These are phyloP conservation scores for Saccharum spontaneum DNA, from an alignment of 176 grass and related monocot genomes.

Conservation along the genomic window DNA sequence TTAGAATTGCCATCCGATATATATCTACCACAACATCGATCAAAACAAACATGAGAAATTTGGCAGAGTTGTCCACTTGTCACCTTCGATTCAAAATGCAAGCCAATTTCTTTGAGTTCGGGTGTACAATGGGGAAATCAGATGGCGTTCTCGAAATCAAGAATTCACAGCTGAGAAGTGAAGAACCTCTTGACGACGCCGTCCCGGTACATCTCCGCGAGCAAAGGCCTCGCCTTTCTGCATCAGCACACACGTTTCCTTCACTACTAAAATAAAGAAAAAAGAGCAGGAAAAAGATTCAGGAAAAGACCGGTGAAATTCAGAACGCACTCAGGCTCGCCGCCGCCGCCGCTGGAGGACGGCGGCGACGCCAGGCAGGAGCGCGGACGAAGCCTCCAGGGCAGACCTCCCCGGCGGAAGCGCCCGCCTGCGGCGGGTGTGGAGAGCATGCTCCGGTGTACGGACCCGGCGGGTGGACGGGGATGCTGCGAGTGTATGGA, in stretches of 20 bases:
- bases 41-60: not conserved
- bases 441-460: conserved; percentile 40
- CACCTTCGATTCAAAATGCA: not conserved
- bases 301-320: not conserved
- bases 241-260: not conserved
- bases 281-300: not conserved
- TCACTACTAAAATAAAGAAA: not conserved
- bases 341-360: not conserved
- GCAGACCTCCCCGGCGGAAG: not conserved
- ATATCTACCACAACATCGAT: conserved; percentile 50
- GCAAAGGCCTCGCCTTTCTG: conserved; percentile 52
- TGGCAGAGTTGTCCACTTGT: not conserved
- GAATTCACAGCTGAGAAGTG: not conserved
- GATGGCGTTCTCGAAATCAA: not conserved
- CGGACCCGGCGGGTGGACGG: not conserved
- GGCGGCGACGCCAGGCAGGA: conserved; percentile 9
- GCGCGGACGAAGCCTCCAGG: not conserved
- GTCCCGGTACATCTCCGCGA: conserved; percentile 73
- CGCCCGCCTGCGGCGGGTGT: conserved; percentile 12
- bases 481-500: not conserved
- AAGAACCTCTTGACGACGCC: conserved; percentile 70
- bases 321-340: conserved; percentile 34
- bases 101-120: not conserved
- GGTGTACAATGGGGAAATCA: not conserved
- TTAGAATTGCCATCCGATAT: conserved; percentile 43